A percentile compares a stretch with the other conserved stretches of the same genome.
phyloP scores from a whole-genome alignment of 2,329 filamentous ascomycete species.

The Colletotrichum neosansevieriae region DNA sequence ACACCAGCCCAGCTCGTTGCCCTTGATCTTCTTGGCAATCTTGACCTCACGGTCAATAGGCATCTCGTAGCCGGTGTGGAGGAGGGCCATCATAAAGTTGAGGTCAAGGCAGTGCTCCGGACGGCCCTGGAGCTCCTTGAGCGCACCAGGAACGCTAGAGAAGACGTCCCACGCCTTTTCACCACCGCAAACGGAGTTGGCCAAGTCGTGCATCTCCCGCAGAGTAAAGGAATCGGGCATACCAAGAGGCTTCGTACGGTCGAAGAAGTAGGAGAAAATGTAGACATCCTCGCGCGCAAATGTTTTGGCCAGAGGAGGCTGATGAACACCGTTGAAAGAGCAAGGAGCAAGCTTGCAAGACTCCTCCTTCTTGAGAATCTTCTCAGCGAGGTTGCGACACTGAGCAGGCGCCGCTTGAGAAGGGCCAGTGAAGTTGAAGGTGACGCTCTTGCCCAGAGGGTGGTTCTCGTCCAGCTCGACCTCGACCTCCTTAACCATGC shows the following conservation, averaged over 20 bases:
- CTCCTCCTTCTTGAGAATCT: constrained; percentile 88
- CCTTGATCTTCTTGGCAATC: constrained; percentile 99
- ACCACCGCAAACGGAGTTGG: constrained; percentile 86
- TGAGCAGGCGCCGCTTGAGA: constrained; percentile 80
- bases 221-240: constrained; percentile 99
- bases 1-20: constrained; percentile 97
- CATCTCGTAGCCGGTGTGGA: constrained; percentile 98
- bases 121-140: constrained; percentile 82
- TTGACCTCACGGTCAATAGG: constrained; percentile 95
- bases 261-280: constrained; percentile 98
- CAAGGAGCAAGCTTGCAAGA: constrained; percentile 89
- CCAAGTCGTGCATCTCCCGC: constrained; percentile 87
- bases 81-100: constrained; percentile 93
- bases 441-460: constrained; percentile 71
- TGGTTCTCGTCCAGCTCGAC: constrained; percentile 77
- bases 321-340: constrained; percentile 97
- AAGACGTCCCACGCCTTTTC: constrained; percentile 85
- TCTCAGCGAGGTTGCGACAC: constrained; percentile 91
- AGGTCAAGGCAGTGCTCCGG: constrained; percentile 95
- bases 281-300: constrained; percentile 93
- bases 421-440: constrained; percentile 91
- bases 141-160: constrained; percentile 77
- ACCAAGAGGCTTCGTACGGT: constrained; percentile 91
- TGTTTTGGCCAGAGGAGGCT: constrained; percentile 91
- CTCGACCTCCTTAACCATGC: constrained; percentile 79